phyloP scores from a whole-genome alignment of 495 filamentous ascomycete genomes.

The Xylaria curta region DNA sequence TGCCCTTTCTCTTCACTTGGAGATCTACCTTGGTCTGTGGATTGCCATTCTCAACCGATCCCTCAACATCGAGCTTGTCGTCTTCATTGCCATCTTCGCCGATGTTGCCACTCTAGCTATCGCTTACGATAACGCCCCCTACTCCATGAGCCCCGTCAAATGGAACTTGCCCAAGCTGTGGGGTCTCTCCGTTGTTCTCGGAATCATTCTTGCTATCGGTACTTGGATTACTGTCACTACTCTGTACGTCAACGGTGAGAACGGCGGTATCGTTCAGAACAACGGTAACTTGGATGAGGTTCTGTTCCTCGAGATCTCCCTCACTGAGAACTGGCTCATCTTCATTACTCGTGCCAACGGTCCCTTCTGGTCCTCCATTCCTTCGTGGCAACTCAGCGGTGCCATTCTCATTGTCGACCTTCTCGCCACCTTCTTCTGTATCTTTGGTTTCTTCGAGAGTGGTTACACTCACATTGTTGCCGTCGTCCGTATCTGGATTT shows the following conservation, averaged over 20 bases:
- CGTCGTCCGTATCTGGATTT: constrained; percentile 86
- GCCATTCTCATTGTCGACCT: constrained; percentile 83
- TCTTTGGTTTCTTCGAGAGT: constrained; percentile 79
- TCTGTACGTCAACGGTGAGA: constrained; percentile 68
- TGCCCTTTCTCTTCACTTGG: constrained; percentile 86
- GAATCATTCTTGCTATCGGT: constrained; percentile 77
- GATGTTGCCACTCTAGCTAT: constrained; percentile 93
- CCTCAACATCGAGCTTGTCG: constrained; percentile 83
- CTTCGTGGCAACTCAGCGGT: constrained; percentile 78
- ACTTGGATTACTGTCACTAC: constrained; percentile 86
- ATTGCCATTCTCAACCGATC: constrained; percentile 84
- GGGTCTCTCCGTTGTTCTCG: constrained; percentile 87
- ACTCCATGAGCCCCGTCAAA: constrained; percentile 84
- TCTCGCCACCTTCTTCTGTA: constrained; percentile 79
- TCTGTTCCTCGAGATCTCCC: constrained; percentile 86
- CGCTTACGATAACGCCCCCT: constrained; percentile 92
- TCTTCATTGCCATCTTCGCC: constrained; percentile 94
- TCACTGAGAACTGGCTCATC: constrained; percentile 96
- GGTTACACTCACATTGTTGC: constrained; percentile 74
- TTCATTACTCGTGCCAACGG: constrained; percentile 92
- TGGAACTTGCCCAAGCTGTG: constrained; percentile 94
- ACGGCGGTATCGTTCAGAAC: constrained; percentile 86
- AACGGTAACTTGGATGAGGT: constrained; percentile 82
- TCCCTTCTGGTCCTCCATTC: constrained; percentile 82
- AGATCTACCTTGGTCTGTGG: constrained; percentile 89